These are phyloP conservation scores for Psidium friedrichsthalianum DNA, from an alignment of 345 rosid genomes.

Conservation along the genomic window DNA sequence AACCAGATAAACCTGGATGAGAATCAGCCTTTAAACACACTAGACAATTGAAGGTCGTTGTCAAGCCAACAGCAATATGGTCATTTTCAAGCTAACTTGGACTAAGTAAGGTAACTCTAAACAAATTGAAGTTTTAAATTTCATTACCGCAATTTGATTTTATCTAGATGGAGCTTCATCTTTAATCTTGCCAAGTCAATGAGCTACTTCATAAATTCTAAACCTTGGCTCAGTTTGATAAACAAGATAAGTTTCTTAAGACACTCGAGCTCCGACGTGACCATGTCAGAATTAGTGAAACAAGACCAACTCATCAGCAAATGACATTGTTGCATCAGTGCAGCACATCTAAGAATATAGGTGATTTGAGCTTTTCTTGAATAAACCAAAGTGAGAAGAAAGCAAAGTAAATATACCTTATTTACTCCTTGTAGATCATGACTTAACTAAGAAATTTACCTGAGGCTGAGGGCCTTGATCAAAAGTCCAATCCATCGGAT, in stretches of 20 bases:
- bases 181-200: not conserved
- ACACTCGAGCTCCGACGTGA: not conserved
- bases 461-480: constrained; percentile 48
- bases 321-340: not conserved
- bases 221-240: not conserved
- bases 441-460: not conserved
- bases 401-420: not conserved
- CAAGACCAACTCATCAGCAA: not conserved
- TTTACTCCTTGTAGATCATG: not conserved
- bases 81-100: not conserved
- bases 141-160: not conserved
- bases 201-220: not conserved
- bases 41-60: not conserved
- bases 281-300: not conserved
- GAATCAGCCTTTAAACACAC: not conserved
- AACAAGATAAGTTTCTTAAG: not conserved
- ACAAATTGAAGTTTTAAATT: not conserved
- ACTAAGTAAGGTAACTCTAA: not conserved
- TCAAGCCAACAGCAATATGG: not conserved
- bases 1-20: not conserved
- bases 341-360: not conserved
- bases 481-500: constrained; percentile 60
- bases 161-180: not conserved
- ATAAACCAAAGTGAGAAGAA: not conserved
- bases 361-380: not conserved